Conservation (phyloP, 371 early-diverging fungal genomes). For the Mortierella sp. region DNA sequence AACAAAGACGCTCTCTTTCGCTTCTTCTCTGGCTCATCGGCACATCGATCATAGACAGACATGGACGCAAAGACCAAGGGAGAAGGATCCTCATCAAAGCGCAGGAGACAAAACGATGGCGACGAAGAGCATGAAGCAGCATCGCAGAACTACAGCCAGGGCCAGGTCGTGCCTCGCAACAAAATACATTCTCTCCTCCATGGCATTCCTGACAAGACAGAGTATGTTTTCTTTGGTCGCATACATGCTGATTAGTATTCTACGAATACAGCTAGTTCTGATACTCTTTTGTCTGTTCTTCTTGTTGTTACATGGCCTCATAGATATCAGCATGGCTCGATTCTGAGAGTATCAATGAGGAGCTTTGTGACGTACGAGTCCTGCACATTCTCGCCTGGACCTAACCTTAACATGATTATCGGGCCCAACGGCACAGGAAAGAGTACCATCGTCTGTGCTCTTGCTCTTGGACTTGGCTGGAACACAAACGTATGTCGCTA, state of each 20-base stretch:
- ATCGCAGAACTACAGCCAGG: slow-evolving; percentile 7
- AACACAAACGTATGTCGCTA: slow-evolving; percentile 74
- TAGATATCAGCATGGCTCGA: slow-evolving; percentile 81
- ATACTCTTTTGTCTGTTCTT: background rate
- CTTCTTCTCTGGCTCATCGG: background rate
- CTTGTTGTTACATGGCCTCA: background rate
- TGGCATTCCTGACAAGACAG: slow-evolving; percentile 33
- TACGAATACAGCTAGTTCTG: background rate
- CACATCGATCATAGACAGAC: background rate
- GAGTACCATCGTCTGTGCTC: slow-evolving; percentile 97
- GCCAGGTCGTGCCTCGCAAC: slow-evolving; percentile 23
- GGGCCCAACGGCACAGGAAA: slow-evolving; percentile 99
- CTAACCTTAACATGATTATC: slow-evolving; percentile 97
- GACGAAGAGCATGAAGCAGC: background rate
- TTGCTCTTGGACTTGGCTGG: slow-evolving; percentile 97
- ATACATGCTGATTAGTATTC: too few species aligned
- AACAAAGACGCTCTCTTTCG: background rate
- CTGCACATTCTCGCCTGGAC: slow-evolving; percentile 90
- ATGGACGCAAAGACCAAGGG: slow-evolving; percentile 16
- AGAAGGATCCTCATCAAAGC: slow-evolving; percentile 25
- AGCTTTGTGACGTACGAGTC: slow-evolving; percentile 96
- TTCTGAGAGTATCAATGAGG: slow-evolving; percentile 82
- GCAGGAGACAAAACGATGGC: slow-evolving; percentile 10
- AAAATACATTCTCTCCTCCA: slow-evolving; percentile 16
- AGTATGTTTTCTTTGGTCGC: slow-evolving; percentile 11